These are phyloP conservation scores for Aspergillus caelatus DNA, from an alignment of 2,329 filamentous ascomycete species.

Conservation along the genomic window DNA sequence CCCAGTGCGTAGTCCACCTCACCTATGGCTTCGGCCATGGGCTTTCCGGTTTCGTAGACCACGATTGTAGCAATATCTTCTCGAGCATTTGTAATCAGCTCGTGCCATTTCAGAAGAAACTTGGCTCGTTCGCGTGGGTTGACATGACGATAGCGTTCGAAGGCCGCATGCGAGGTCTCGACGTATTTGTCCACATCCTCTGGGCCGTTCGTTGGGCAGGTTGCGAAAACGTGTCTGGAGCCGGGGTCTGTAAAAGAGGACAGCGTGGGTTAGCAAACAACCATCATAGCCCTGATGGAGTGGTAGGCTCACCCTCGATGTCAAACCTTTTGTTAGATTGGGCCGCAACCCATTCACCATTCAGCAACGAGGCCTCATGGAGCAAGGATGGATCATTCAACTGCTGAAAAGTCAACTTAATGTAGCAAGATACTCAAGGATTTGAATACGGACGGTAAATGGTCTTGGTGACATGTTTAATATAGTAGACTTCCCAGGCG, in stretches of 20 bases:
- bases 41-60: slow-evolving; percentile 64
- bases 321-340: neutral
- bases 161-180: slow-evolving; percentile 61
- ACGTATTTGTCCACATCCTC: slow-evolving; percentile 66
- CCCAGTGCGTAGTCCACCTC: slow-evolving; percentile 60
- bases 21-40: slow-evolving; percentile 55
- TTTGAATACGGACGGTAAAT: neutral
- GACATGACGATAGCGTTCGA: slow-evolving; percentile 60
- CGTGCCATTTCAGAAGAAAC: slow-evolving; percentile 66
- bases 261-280: too few relatives aligned
- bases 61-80: slow-evolving; percentile 66
- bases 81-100: slow-evolving; percentile 62
- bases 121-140: slow-evolving; percentile 65
- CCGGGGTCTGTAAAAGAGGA: slow-evolving; percentile 49
- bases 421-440: neutral
- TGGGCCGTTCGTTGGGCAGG: slow-evolving; percentile 52
- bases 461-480: neutral
- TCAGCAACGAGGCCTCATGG: neutral
- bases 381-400: neutral
- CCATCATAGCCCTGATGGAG: neutral
- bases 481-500: too few relatives aligned
- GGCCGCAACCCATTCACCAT: neutral
- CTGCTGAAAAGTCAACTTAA: neutral
- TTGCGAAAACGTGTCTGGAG: slow-evolving; percentile 53
- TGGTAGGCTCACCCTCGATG: neutral